Evolutionary conservation across 441 rosid species (phyloP).

Genomic region (Breynia disticha): DNA sequence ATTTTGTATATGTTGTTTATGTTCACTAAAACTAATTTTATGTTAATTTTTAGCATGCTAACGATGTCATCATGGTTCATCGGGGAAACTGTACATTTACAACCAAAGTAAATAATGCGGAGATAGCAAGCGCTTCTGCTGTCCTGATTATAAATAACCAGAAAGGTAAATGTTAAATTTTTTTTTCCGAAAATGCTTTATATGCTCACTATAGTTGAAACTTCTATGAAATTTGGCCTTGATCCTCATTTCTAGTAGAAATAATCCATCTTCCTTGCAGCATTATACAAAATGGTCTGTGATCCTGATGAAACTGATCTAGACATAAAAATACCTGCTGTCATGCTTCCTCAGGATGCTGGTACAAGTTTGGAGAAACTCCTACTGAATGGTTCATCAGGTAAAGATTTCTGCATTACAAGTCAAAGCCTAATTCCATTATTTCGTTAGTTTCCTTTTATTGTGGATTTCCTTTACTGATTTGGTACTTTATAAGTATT

Average conservation of each 20-base stretch:
- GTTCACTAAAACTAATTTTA: conserved; percentile 11
- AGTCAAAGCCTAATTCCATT: not conserved
- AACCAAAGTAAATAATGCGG: conserved; percentile 72
- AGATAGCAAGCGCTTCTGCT: conserved; percentile 91
- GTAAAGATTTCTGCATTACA: conserved; percentile 20
- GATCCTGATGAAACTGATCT: conserved; percentile 94
- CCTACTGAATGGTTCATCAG: conserved; percentile 54
- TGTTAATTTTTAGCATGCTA: conserved; percentile 45
- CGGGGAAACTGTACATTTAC: conserved; percentile 91
- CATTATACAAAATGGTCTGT: conserved; percentile 98
- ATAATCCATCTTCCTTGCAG: conserved; percentile 26
- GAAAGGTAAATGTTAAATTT: conserved; percentile 39
- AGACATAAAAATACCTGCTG: conserved; percentile 76
- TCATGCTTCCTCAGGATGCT: conserved; percentile 96
- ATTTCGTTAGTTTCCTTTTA: not conserved
- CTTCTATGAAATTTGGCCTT: too few species aligned
- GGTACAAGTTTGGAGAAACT: conserved; percentile 66
- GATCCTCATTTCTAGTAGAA: conserved; percentile 5
- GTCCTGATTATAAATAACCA: conserved; percentile 79
- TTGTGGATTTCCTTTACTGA: conserved; percentile 1
- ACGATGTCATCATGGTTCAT: conserved; percentile 80
- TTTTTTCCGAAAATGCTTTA: conserved; percentile 6
- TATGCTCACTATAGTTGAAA: not conserved
- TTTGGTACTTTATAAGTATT: conserved; percentile 1
- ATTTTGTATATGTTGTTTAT: conserved; percentile 2